Evolutionary conservation across 2,329 filamentous ascomycete genomes (phyloP), one percentile per base, ranked within the genome.

Genomic region (Neofusicoccum kwambonambiense): DNA sequence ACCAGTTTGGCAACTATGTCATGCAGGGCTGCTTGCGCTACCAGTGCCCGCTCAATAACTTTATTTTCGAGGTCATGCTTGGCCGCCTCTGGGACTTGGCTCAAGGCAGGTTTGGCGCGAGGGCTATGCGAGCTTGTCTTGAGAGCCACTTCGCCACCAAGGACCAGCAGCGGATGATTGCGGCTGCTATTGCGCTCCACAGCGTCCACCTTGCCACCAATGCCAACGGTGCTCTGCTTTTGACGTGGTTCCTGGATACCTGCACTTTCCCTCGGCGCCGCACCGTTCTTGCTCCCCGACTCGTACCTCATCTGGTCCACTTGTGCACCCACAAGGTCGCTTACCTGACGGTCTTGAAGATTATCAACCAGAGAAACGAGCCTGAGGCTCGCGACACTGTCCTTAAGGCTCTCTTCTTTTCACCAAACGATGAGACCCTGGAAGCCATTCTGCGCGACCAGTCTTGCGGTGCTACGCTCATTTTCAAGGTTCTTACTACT

Each of bases 1-100:
- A 99, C 74, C 95, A 99, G 75, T 99, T 96, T 72, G 95, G 95
- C 75, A 99, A 99, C 81, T 99, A 99, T 72, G 95, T 99, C 64
- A 86, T 98, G 70, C 95, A 99, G 79, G 95, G 95, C 71, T 98
- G 94, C 76, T 84, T 99, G 69, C 93, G 96, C 71, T 99, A 97
- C 73, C 91, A 91, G 13, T 81, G 90, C 35, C 92, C 93, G 1
- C 92, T 89, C 80, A 98, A 96, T 73, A 89, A 97, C 77, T 98
- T 96, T 80, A 97, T 99, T 75, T 99, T 99, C 71, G 95, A 98
- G 80, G 92, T 91, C 2, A 98, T 98, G 94, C 84, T 98, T 63
- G 91, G 89, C 78, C 89, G 89, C 70, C 91, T 98, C 82, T 97
- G 93, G 93, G 92, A 97, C 72, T 85, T 97, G 72, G 84, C 92